Percentiles rank a stretch among this genome's conserved stretches.
phyloP scores from a whole-genome alignment of 352 stramenopile species.

The Salisapilia sapeloensis region DNA sequence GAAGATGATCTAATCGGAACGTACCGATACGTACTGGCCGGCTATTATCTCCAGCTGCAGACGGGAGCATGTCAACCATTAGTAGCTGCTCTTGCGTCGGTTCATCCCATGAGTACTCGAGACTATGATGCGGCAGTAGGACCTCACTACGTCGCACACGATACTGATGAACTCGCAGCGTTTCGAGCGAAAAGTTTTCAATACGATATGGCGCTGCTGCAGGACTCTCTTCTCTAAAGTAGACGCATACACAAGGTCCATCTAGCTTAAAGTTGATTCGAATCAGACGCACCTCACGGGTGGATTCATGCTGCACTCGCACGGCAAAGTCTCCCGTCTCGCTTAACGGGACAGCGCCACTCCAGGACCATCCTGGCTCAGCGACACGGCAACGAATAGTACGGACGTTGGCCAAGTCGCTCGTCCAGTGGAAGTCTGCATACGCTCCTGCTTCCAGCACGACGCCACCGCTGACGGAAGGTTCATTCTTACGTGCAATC shows the following conservation, averaged over 20 bases:
- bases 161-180: slow-evolving; percentile 69
- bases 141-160: slow-evolving; percentile 71
- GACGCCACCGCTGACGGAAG: slow-evolving; percentile 8
- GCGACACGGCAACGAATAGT: slow-evolving; percentile 64
- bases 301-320: slow-evolving; percentile 69
- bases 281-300: slow-evolving; percentile 57
- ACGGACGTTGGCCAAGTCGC: slow-evolving; percentile 43
- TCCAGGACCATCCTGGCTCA: slow-evolving; percentile 71
- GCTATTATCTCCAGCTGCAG: slow-evolving; percentile 73
- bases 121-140: slow-evolving; percentile 67
- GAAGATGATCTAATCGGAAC: slow-evolving; percentile 71
- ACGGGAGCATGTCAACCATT: slow-evolving; percentile 80
- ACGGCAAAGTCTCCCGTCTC: slow-evolving; percentile 71
- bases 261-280: slow-evolving; percentile 68
- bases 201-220: slow-evolving; percentile 71
- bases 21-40: slow-evolving; percentile 67
- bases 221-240: slow-evolving; percentile 60
- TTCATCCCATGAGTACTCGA: slow-evolving; percentile 82
- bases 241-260: slow-evolving; percentile 58
- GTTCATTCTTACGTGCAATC: too few species aligned
- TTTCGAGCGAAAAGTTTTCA: slow-evolving; percentile 82
- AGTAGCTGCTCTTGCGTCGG: slow-evolving; percentile 60
- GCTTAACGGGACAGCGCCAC: slow-evolving; percentile 49
- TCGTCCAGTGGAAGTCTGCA: slow-evolving; percentile 73
- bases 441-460: slow-evolving; percentile 57